Conservation (phyloP, 352 stramenopile genomes). For the Pythium utonaiense region DNA sequence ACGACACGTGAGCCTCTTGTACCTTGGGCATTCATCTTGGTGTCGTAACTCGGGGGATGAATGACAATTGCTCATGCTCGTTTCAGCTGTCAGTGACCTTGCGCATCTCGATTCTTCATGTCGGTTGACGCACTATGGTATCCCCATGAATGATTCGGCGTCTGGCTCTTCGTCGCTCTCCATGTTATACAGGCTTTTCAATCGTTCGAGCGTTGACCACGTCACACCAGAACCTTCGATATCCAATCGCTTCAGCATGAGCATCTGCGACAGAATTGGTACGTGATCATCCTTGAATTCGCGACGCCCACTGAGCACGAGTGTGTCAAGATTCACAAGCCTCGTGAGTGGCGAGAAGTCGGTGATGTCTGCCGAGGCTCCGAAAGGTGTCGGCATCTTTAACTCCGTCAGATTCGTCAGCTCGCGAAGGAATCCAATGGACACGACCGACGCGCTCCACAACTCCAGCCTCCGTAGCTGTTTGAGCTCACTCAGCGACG, state of each 20-base stretch:
- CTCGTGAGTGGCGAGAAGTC: conserved; percentile 11
- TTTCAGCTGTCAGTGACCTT: too few species aligned
- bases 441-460: conserved; percentile 15
- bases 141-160: not conserved
- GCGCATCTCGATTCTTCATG: too few species aligned
- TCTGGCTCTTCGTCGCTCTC: not conserved
- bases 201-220: not conserved
- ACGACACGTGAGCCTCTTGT: too few species aligned
- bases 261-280: conserved; percentile 4
- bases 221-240: not conserved
- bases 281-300: conserved; percentile 14
- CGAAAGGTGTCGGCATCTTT: conserved; percentile 8
- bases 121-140: not conserved
- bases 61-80: too few species aligned
- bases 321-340: conserved; percentile 2
- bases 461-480: conserved; percentile 14
- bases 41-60: too few species aligned
- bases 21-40: too few species aligned
- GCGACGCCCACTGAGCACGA: conserved; percentile 12
- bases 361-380: conserved; percentile 4
- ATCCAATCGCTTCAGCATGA: conserved; percentile 6
- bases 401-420: conserved; percentile 14
- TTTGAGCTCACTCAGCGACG: conserved; percentile 8
- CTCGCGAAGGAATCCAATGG: conserved; percentile 15
- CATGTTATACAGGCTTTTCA: not conserved